phyloP scores from a whole-genome alignment of 306 rosid genomes.

The Lathyrus sativus region DNA sequence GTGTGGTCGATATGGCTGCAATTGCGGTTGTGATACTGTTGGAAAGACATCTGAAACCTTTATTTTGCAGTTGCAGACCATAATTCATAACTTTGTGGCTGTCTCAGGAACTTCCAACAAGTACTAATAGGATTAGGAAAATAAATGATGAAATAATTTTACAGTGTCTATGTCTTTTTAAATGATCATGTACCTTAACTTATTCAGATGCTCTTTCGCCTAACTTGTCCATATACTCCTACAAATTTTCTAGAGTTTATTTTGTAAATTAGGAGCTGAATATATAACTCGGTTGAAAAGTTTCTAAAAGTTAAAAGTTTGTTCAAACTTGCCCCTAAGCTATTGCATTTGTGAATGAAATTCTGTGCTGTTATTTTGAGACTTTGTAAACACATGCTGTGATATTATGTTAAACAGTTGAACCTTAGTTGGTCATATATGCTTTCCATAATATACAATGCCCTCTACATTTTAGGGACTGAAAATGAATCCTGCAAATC shows the following conservation, averaged over 20 bases:
- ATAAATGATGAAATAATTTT: too few species aligned
- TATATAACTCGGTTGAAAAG: neutral
- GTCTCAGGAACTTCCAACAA: too few species aligned
- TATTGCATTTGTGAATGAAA: neutral
- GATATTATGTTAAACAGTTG: neutral
- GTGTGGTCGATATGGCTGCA: too few species aligned
- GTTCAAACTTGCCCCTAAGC: neutral
- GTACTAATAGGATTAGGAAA: too few species aligned
- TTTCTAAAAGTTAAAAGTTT: neutral
- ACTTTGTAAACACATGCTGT: neutral
- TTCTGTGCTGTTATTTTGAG: neutral
- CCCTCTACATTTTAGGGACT: neutral
- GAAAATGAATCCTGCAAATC: neutral
- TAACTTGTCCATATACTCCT: neutral
- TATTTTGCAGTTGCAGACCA: too few species aligned
- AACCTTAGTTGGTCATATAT: neutral
- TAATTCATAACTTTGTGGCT: too few species aligned
- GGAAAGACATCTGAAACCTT: too few species aligned
- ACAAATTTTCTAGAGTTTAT: neutral
- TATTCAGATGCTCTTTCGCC: neutral
- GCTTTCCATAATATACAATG: neutral
- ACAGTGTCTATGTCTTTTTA: too few species aligned
- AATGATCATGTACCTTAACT: neutral
- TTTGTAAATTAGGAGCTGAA: neutral
- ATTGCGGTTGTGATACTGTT: too few species aligned